phyloP scores from a whole-genome alignment of 768 basidiomycete species.

The Astraeus odoratus region DNA sequence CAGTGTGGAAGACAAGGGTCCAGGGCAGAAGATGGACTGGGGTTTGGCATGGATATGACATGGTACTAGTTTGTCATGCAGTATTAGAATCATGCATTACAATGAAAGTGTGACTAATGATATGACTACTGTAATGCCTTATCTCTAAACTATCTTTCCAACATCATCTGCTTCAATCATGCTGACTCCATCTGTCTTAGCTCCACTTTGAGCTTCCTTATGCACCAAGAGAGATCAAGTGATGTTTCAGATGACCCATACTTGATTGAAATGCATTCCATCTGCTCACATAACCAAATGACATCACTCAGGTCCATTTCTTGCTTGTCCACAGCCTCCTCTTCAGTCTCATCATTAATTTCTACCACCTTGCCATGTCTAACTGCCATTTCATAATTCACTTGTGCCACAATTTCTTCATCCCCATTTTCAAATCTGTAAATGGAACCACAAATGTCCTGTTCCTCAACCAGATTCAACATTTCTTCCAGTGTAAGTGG shows the following conservation, averaged over 20 bases:
- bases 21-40: too few species aligned
- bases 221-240: background rate
- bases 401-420: background rate
- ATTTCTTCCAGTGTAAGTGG: slow-evolving; percentile 8
- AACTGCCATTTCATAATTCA: background rate
- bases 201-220: background rate
- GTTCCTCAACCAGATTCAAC: slow-evolving; percentile 13
- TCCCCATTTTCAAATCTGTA: slow-evolving; percentile 1
- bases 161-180: background rate
- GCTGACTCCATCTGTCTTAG: background rate
- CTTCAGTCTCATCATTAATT: background rate
- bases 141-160: background rate
- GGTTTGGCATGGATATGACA: too few species aligned
- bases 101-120: background rate
- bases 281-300: background rate
- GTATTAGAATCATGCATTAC: slow-evolving; percentile 1
- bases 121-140: background rate
- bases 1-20: too few species aligned
- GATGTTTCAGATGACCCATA: background rate
- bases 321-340: background rate
- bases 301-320: background rate
- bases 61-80: too few species aligned
- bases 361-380: background rate
- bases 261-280: slow-evolving; percentile 1
- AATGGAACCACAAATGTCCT: background rate